Evolutionary conservation across 495 filamentous ascomycete species (phyloP).

Genomic region (Lasiosphaeris hirsuta): DNA sequence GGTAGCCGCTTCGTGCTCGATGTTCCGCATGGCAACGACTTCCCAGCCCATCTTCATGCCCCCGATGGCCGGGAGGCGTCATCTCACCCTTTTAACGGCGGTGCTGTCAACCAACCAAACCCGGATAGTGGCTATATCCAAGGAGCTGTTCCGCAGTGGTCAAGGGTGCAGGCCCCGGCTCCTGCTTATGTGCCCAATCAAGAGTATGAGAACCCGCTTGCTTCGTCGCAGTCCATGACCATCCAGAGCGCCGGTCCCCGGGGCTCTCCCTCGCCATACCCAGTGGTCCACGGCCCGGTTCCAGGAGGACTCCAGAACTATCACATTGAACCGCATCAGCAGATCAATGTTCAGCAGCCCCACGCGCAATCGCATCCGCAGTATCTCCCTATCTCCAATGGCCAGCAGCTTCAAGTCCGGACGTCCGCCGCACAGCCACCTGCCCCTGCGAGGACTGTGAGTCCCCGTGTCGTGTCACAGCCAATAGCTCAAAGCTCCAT

Average conservation of each 20-base stretch:
- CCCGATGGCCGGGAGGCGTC: slow-evolving; percentile 15
- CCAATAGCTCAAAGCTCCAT: background rate
- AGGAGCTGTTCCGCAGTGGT: slow-evolving; percentile 22
- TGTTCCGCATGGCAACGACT: slow-evolving; percentile 14
- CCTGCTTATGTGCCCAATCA: slow-evolving; percentile 14
- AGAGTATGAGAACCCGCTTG: slow-evolving; percentile 28
- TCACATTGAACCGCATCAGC: slow-evolving; percentile 16
- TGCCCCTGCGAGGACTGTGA: slow-evolving; percentile 12
- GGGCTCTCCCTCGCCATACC: slow-evolving; percentile 15
- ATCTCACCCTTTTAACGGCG: slow-evolving; percentile 15
- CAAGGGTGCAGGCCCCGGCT: slow-evolving; percentile 9
- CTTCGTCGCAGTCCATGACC: slow-evolving; percentile 13
- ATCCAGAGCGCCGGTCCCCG: slow-evolving; percentile 13
- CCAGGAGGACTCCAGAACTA: slow-evolving; percentile 6
- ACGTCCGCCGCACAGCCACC: slow-evolving; percentile 12
- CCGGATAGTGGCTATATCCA: slow-evolving; percentile 20
- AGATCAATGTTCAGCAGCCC: slow-evolving; percentile 6
- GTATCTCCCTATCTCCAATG: slow-evolving; percentile 14
- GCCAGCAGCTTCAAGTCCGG: slow-evolving; percentile 16
- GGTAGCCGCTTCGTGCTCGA: slow-evolving; percentile 23
- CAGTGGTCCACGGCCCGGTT: slow-evolving; percentile 10
- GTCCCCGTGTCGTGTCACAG: slow-evolving; percentile 12
- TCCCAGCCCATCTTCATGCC: slow-evolving; percentile 16
- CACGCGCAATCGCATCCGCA: slow-evolving; percentile 13
- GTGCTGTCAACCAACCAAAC: background rate